Evolutionary conservation across 768 basidiomycete species (phyloP).

Genomic region (Vararia minispora): DNA sequence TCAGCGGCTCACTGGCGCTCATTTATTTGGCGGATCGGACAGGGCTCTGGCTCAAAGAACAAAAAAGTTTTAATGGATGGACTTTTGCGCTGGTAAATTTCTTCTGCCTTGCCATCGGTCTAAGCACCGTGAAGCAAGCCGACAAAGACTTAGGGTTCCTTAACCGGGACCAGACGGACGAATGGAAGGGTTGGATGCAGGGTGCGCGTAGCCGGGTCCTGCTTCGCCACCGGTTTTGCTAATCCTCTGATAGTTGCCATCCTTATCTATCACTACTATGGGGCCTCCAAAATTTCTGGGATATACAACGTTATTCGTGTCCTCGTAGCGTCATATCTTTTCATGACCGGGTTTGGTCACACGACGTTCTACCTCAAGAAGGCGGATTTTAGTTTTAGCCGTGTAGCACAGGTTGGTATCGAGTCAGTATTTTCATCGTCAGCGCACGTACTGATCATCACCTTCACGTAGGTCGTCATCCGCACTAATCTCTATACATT

Average conservation of each 20-base stretch:
- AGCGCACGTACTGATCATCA: too few relatives aligned
- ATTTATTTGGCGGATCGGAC: slow-evolving; percentile 81
- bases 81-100: slow-evolving; percentile 53
- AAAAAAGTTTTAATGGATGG: slow-evolving; percentile 70
- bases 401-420: slow-evolving; percentile 56
- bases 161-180: slow-evolving; percentile 88
- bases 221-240: background rate
- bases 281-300: slow-evolving; percentile 84
- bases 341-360: slow-evolving; percentile 92
- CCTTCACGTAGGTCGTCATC: slow-evolving; percentile 45
- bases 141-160: slow-evolving; percentile 84
- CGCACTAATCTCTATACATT: slow-evolving; percentile 79
- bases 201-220: slow-evolving; percentile 32
- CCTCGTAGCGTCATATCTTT: slow-evolving; percentile 80
- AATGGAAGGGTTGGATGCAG: slow-evolving; percentile 99
- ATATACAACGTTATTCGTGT: slow-evolving; percentile 89
- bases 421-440: slow-evolving; percentile 1
- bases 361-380: slow-evolving; percentile 85
- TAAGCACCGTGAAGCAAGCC: slow-evolving; percentile 52
- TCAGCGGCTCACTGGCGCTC: slow-evolving; percentile 55
- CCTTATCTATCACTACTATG: slow-evolving; percentile 86
- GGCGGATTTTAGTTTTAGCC: slow-evolving; percentile 71
- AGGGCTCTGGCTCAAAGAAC: slow-evolving; percentile 78
- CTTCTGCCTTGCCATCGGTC: slow-evolving; percentile 41
- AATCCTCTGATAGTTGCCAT: slow-evolving; percentile 50